Percentiles rank a stretch among this genome's conserved stretches.
These are phyloP conservation scores for Flaveria trinervia DNA, from an alignment of 129 eudicot genomes.

Conservation along the genomic window DNA sequence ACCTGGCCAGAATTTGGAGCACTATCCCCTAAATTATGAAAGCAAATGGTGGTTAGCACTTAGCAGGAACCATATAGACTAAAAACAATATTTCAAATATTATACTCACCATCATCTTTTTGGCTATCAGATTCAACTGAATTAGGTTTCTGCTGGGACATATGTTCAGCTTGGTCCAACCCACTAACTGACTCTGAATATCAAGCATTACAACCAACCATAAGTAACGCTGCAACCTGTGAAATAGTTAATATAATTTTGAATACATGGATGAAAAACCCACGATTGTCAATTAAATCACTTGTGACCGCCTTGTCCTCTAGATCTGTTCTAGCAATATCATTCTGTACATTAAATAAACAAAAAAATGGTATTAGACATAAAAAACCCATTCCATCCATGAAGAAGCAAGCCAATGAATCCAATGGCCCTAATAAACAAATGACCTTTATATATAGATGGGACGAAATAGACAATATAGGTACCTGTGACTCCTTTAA, in stretches of 20 bases:
- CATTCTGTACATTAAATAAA: constrained; percentile 34
- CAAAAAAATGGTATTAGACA: not conserved
- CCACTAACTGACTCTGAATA: constrained; percentile 58
- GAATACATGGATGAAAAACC: constrained; percentile 25
- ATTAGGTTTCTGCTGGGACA: constrained; percentile 49
- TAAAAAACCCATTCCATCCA: not conserved
- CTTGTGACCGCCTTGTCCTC: constrained; percentile 47
- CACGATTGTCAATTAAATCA: constrained; percentile 56
- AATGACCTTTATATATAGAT: not conserved
- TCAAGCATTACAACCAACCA: constrained; percentile 11
- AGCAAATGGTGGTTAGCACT: constrained; percentile 27
- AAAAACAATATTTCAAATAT: not conserved
- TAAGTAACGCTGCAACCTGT: constrained; percentile 6
- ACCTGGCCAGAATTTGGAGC: constrained; percentile 61
- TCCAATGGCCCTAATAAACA: not conserved
- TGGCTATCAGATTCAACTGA: constrained; percentile 58
- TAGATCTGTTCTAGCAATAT: constrained; percentile 32
- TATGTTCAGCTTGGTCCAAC: constrained; percentile 66
- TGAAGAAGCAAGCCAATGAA: not conserved
- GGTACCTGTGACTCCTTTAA: constrained; percentile 41
- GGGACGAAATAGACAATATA: not conserved
- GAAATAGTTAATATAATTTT: not conserved
- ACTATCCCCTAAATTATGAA: constrained; percentile 62
- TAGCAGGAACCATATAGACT: constrained; percentile 17
- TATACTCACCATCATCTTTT: constrained; percentile 69